Percentiles rank a stretch among this genome's conserved stretches.
Evolutionary conservation across 768 basidiomycete species (phyloP).

Genomic region (Suillus tomentosus): DNA sequence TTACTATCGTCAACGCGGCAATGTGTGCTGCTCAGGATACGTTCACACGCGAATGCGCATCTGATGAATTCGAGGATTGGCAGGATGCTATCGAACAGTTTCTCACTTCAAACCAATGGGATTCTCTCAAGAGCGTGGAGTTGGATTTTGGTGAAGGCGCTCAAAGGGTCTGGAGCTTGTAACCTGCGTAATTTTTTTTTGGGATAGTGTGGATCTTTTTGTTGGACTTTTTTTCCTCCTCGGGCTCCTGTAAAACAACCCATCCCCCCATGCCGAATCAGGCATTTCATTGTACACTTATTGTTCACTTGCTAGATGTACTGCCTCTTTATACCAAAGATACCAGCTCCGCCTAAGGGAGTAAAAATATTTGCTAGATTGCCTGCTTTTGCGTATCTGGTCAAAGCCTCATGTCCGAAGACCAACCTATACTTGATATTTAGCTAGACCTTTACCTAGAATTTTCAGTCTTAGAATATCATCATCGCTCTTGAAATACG

Average conservation of each 20-base stretch:
- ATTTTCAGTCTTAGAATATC: background rate
- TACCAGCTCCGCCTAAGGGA: constrained; percentile 3
- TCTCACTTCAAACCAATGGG: constrained; percentile 22
- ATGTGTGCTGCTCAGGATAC: constrained; percentile 19
- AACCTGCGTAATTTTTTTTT: background rate
- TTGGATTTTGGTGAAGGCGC: constrained; percentile 23
- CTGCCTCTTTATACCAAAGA: constrained; percentile 1
- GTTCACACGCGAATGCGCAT: constrained; percentile 30
- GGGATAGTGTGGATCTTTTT: background rate
- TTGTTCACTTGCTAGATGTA: constrained; percentile 5
- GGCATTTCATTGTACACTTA: constrained; percentile 6
- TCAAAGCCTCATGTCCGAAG: background rate
- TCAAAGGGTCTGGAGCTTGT: constrained; percentile 27
- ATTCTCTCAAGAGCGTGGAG: constrained; percentile 18
- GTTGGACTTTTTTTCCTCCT: background rate
- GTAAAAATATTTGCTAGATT: background rate
- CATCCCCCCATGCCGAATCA: background rate
- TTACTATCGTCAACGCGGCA: constrained; percentile 20
- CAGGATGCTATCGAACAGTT: constrained; percentile 23
- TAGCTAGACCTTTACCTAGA: background rate
- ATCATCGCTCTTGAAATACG: background rate
- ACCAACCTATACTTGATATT: background rate
- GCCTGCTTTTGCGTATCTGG: background rate
- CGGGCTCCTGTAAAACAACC: background rate
- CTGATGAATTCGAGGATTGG: constrained; percentile 36